Evolutionary conservation across 148 eudicot species (phyloP), one percentile per base, ranked within the genome.

Genomic region (Rhododendron molle): DNA sequence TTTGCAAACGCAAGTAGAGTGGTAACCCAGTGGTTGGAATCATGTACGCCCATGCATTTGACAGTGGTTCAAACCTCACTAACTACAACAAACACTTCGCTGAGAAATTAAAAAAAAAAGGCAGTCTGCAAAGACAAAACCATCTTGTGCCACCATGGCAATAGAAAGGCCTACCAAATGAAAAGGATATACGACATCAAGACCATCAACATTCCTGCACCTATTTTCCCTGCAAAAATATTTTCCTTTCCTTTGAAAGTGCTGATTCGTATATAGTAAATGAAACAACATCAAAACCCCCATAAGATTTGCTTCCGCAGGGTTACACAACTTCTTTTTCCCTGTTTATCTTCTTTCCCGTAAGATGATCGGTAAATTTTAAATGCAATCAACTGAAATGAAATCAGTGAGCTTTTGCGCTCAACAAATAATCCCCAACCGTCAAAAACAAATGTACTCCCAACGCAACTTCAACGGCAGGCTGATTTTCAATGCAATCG

Each of bases 361-460:
- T 4, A 32, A 7, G 21, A 34, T 26, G 72, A 72, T 34, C 0
- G 40, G 43, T 8, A 36, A 21, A 36, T 67, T 52, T 84, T 49
- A n/a, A n/a, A 40, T 40, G 7, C 43, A 84, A 76, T 36, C 34
- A 5, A 8, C 21, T 56, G 43, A 40, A 56, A 23, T 11, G 7
- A 69, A 83, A 46, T 89, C 86, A 84, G 12, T 7, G 32, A 20
- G 88, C 78, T 80, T 65, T 90, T 46, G 86, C 80, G 88, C 90
- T 88, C 82, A 83, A 50, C 50, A 86, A 91, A 78, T 89, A 86
- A 84, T 95, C 98, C n/a, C 99, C 98, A 58, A 90, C 97, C 11
- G 94, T 92, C 87, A 94, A 88, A 89, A 93, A 95, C 36, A 97
- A 78, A 81, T 95, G 95, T 81, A 89, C 56, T 36, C 94, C 92